These are phyloP conservation scores for Penicillium sp. DNA, from an alignment of 2,329 filamentous ascomycete genomes.

Conservation along the genomic window DNA sequence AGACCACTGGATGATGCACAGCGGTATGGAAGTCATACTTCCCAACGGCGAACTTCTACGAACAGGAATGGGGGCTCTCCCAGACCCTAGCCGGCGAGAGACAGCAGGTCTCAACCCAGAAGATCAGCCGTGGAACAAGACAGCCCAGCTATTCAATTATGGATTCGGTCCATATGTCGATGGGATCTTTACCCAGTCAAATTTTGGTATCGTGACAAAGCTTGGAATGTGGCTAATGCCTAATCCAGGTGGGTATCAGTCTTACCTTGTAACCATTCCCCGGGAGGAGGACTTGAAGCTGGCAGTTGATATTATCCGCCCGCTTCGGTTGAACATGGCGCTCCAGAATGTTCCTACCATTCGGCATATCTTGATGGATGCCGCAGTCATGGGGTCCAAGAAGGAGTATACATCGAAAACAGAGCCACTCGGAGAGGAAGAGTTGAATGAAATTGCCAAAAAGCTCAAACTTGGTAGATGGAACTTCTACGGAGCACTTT, in stretches of 20 bases:
- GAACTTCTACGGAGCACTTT: constrained; percentile 54
- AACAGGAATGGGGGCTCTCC: constrained; percentile 49
- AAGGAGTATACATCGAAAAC: constrained; percentile 31
- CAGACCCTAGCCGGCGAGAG: neutral
- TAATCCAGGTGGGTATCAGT: constrained; percentile 52
- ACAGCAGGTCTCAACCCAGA: neutral
- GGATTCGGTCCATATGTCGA: constrained; percentile 43
- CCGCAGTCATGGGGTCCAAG: constrained; percentile 42
- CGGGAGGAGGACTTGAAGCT: constrained; percentile 51
- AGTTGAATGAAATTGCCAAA: constrained; percentile 43
- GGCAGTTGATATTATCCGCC: constrained; percentile 39
- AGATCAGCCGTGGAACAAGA: constrained; percentile 25
- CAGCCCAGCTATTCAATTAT: constrained; percentile 11
- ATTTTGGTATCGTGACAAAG: neutral
- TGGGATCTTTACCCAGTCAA: constrained; percentile 24
- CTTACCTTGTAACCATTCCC: constrained; percentile 47
- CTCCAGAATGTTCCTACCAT: constrained; percentile 52
- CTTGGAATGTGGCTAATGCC: constrained; percentile 46
- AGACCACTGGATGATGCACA: constrained; percentile 45
- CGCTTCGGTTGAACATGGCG: constrained; percentile 39
- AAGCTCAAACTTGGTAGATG: constrained; percentile 48
- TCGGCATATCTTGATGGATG: constrained; percentile 47
- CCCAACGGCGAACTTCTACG: constrained; percentile 47
- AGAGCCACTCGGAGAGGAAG: constrained; percentile 40
- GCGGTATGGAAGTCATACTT: constrained; percentile 48